phyloP scores from a whole-genome alignment of 164 flowering plant genomes.

The Warburgia ugandensis region DNA sequence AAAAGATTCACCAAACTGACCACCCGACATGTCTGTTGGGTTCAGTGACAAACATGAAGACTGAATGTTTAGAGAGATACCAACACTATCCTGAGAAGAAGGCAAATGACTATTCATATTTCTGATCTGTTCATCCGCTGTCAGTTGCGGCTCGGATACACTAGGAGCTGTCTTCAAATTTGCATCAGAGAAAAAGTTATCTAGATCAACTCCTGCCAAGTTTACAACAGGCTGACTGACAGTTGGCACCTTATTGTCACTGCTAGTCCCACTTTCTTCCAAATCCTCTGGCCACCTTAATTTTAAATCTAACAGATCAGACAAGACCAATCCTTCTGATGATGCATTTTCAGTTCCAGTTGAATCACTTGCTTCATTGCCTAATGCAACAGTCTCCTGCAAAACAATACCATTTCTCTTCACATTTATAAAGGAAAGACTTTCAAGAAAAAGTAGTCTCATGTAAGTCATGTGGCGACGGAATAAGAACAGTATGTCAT shows the following conservation, averaged over 20 bases:
- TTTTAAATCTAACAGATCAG: constrained; percentile 46
- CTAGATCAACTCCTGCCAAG: constrained; percentile 45
- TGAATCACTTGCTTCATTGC: constrained; percentile 19
- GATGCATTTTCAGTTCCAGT: constrained; percentile 24
- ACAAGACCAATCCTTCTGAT: constrained; percentile 29
- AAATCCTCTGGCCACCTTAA: constrained; percentile 38
- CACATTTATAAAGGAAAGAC: background rate
- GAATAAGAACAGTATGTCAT: too few relatives aligned
- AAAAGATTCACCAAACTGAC: constrained; percentile 19
- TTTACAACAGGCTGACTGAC: constrained; percentile 21
- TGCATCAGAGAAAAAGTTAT: constrained; percentile 32
- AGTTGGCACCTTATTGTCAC: constrained; percentile 10
- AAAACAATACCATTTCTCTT: constrained; percentile 9
- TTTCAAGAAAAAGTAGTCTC: background rate
- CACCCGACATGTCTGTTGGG: constrained; percentile 15
- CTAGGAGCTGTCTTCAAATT: constrained; percentile 12
- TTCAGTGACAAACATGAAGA: constrained; percentile 20
- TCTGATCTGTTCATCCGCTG: constrained; percentile 3
- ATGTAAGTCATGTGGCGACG: too few relatives aligned
- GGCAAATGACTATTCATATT: constrained; percentile 9
- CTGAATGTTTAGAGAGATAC: constrained; percentile 31
- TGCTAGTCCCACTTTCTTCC: constrained; percentile 14
- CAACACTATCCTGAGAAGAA: constrained; percentile 25
- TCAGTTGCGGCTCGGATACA: constrained; percentile 12
- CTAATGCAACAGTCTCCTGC: constrained; percentile 49